Conservation (phyloP, 2,329 filamentous ascomycete species). For the Aspergillus fischeri region DNA sequence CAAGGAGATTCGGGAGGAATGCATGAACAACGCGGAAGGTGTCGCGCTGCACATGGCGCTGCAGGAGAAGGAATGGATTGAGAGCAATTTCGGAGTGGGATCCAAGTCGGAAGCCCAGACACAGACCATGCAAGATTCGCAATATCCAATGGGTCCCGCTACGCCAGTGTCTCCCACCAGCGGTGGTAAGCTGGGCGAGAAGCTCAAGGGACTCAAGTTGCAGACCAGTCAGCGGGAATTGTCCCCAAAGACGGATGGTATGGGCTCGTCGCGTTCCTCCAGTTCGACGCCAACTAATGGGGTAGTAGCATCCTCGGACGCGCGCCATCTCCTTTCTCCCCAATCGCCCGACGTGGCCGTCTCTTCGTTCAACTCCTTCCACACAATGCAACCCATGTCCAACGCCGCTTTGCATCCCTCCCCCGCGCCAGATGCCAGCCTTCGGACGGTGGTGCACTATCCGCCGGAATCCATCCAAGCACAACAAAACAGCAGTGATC, state of each 20-base stretch:
- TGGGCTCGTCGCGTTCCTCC: slow-evolving; percentile 16
- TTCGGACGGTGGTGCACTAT: slow-evolving; percentile 31
- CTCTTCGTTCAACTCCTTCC: slow-evolving; percentile 59
- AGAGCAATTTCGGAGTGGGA: slow-evolving; percentile 68
- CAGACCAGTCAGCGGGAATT: slow-evolving; percentile 68
- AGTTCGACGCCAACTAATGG: not conserved
- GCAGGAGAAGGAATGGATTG: slow-evolving; percentile 81
- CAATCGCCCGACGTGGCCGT: slow-evolving; percentile 61
- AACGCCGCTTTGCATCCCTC: slow-evolving; percentile 7
- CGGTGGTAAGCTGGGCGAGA: slow-evolving; percentile 70
- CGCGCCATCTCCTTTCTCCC: slow-evolving; percentile 54
- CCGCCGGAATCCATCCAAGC: slow-evolving; percentile 38
- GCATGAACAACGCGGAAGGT: slow-evolving; percentile 70
- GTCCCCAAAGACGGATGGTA: slow-evolving; percentile 51
- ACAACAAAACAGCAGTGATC: slow-evolving; percentile 25
- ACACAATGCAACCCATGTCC: slow-evolving; percentile 34
- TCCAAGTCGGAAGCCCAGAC: slow-evolving; percentile 36
- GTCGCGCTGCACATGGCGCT: slow-evolving; percentile 79
- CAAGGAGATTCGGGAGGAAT: slow-evolving; percentile 70
- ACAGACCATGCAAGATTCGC: slow-evolving; percentile 25
- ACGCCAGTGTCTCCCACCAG: slow-evolving; percentile 61
- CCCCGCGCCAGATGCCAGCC: slow-evolving; percentile 22
- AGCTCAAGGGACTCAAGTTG: slow-evolving; percentile 72
- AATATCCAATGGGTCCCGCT: slow-evolving; percentile 42
- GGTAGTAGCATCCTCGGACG: slow-evolving; percentile 21